phyloP scores from a whole-genome alignment of 805 yeast genomes.

The Saturnispora saitoi region DNA sequence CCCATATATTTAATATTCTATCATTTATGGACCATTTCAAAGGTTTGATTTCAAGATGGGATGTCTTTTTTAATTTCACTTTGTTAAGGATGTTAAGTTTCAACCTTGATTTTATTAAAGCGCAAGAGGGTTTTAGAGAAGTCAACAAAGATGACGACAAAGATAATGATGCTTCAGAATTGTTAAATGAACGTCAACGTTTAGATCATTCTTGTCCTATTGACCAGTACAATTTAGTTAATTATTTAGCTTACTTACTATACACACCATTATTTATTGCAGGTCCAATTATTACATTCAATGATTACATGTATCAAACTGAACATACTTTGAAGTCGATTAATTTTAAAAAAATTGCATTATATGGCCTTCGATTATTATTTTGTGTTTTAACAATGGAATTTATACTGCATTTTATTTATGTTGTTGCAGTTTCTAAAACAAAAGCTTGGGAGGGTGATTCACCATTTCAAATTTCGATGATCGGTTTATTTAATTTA shows the following conservation, averaged over 20 bases:
- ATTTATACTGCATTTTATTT: conserved; percentile 73
- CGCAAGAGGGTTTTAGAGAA: conserved; percentile 16
- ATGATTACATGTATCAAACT: conserved; percentile 78
- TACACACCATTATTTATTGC: conserved; percentile 91
- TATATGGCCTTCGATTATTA: conserved; percentile 59
- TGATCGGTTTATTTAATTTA: conserved; percentile 87
- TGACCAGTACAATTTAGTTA: conserved; percentile 49
- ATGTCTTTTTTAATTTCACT: conserved; percentile 88
- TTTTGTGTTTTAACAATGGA: conserved; percentile 86
- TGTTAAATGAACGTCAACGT: conserved; percentile 53
- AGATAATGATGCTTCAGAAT: conserved; percentile 1
- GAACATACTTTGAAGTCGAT: conserved; percentile 52
- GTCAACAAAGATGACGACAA: neutral
- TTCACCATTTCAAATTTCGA: conserved; percentile 85
- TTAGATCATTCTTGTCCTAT: conserved; percentile 54
- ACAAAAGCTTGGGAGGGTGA: conserved; percentile 85
- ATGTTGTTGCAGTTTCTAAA: conserved; percentile 89
- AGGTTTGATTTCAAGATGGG: conserved; percentile 89
- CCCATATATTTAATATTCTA: conserved; percentile 23
- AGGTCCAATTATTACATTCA: conserved; percentile 90
- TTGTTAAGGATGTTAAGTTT: conserved; percentile 76
- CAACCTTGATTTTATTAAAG: conserved; percentile 64
- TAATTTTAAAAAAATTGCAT: conserved; percentile 38
- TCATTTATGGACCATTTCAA: conserved; percentile 52
- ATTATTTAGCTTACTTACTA: conserved; percentile 66